A percentile compares a stretch with the other conserved stretches of the same genome.
These are phyloP conservation scores for Boletus sp. DNA, from an alignment of 768 basidiomycete species.

Conservation along the genomic window DNA sequence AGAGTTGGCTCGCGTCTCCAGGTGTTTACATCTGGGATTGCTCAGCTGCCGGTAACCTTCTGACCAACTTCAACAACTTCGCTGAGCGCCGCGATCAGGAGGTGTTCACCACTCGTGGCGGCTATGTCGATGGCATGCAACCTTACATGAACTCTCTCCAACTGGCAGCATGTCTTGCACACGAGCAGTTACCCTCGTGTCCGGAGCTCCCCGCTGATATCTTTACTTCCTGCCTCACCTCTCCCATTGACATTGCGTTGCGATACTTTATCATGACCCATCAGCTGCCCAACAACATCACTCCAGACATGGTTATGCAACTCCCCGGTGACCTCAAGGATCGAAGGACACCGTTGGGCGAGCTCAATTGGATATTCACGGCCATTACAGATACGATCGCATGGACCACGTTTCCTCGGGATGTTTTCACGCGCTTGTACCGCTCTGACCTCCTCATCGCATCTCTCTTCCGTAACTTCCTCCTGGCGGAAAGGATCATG, in stretches of 20 bases:
- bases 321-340: conserved; percentile 97
- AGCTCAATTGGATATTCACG: conserved; percentile 99
- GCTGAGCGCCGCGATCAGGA: conserved; percentile 76
- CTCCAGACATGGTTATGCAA: conserved; percentile 88
- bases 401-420: conserved; percentile 94
- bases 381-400: conserved; percentile 99
- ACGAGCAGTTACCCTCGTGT: conserved; percentile 89
- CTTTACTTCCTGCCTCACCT: conserved; percentile 96
- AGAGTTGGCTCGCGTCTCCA: conserved; percentile 90
- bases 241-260: conserved; percentile 96
- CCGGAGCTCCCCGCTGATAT: conserved; percentile 97
- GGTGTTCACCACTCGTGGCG: conserved; percentile 51
- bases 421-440: conserved; percentile 90
- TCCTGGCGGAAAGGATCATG: conserved; percentile 97
- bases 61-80: conserved; percentile 83
- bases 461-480: conserved; percentile 94
- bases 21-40: conserved; percentile 99
- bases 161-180: conserved; percentile 88
- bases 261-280: conserved; percentile 92
- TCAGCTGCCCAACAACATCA: conserved; percentile 74
- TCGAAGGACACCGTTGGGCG: conserved; percentile 91
- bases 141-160: conserved; percentile 88
- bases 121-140: conserved; percentile 55
- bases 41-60: conserved; percentile 91
- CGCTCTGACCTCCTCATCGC: conserved; percentile 95